These are phyloP conservation scores for Trichomonascaceae sp. DNA, from an alignment of 1,139 yeast genomes.

Conservation along the genomic window DNA sequence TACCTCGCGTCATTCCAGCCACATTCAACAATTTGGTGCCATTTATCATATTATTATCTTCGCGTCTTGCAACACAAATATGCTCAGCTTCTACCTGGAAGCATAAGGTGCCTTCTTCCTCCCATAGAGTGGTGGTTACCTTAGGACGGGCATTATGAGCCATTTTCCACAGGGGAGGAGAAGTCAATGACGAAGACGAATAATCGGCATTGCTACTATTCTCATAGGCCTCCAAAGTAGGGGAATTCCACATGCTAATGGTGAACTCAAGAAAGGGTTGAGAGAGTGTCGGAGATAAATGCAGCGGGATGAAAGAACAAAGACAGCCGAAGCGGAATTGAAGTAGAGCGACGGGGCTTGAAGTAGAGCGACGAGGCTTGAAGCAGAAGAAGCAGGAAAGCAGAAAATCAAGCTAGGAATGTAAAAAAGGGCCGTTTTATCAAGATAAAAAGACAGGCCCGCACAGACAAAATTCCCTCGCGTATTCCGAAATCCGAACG, in stretches of 20 bases:
- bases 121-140: slow-evolving; percentile 93
- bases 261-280: neutral
- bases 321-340: no score
- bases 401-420: no score
- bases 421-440: no score
- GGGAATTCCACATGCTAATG: slow-evolving; percentile 1
- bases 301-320: no score
- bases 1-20: slow-evolving; percentile 91
- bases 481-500: no score
- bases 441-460: no score
- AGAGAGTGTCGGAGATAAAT: neutral
- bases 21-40: slow-evolving; percentile 89
- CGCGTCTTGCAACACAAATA: slow-evolving; percentile 83
- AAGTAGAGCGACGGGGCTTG: no score
- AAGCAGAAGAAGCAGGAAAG: no score
- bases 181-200: neutral
- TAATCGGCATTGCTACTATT: neutral
- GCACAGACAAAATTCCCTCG: no score
- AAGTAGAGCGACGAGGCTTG: no score
- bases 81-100: slow-evolving; percentile 90
- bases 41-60: slow-evolving; percentile 84
- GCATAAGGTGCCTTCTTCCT: slow-evolving; percentile 87
- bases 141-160: slow-evolving; percentile 42
- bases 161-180: slow-evolving; percentile 3
- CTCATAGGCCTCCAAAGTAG: neutral